Evolutionary conservation across 306 rosid species (phyloP), one percentile per base, ranked within the genome.

Genomic region (barrel medic (Medicago truncatula)): DNA sequence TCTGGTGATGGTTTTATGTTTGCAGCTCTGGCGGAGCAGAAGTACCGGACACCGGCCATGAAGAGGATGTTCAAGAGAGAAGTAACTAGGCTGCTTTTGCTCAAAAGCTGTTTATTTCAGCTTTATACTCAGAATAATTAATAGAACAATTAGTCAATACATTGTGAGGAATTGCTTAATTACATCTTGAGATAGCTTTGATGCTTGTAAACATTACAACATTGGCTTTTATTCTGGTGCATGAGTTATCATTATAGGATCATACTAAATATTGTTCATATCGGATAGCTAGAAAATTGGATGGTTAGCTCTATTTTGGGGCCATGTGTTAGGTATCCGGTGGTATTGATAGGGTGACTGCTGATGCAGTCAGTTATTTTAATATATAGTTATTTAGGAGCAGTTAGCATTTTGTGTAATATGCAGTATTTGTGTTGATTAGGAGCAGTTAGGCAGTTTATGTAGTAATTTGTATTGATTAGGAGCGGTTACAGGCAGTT

Each of bases 91-190:
- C 90, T 6, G 57, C 83, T 38, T 89, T 88, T 52, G 87, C 78
- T 80, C 97, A 83, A 59, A 76, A 86, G 67, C 40, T 96, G 83
- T 76, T 92, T 14, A 52, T 74, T 12, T 90, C 98, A 38, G 85
- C 91, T 82, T 75, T 96, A 16, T 65, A 86, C 70, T 67, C 5
- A 4, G 87, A 78, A 18, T 67, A 14, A 18, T 17, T 67, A 14
- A 18, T 28, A 38, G 61, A 8, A 52, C 11, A n/a, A 8, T n/a
- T 52, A 52, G 71, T 75, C 64, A 20, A 28, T 78, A 66, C 80
- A 80, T 78, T 71, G 81, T 38, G n/a, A 75, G n/a, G n/a, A n/a
- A n/a, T n/a, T n/a, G n/a, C n/a, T n/a, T n/a, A n/a, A 59, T 47
- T 71, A 41, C 57, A 49, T 71, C n/a, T 17, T 43, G 9, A 46